These are phyloP conservation scores for Ophiostoma sp. DNA, from an alignment of 2,329 filamentous ascomycete species.

Conservation along the genomic window DNA sequence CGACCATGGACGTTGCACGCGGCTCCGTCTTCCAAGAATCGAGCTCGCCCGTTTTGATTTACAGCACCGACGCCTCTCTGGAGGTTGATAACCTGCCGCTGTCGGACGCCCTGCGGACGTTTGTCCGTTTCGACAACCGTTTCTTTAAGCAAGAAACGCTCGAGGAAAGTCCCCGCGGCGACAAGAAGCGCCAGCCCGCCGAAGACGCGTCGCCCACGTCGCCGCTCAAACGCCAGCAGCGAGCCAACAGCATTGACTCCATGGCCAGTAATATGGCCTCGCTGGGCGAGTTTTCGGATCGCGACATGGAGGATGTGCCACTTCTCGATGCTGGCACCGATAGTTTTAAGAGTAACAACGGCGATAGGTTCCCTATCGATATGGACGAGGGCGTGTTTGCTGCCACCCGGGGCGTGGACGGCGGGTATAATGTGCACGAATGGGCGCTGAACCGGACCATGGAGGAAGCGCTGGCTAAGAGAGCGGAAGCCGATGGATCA, in stretches of 20 bases:
- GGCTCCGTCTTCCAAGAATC: conserved; percentile 29
- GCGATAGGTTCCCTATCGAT: background rate
- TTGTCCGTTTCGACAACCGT: conserved; percentile 40
- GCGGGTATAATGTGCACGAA: conserved; percentile 1
- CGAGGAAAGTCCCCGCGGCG: conserved; percentile 30
- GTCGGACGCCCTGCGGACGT: conserved; percentile 36
- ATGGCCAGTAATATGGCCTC: conserved; percentile 50
- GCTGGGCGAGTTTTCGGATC: conserved; percentile 40
- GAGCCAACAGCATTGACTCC: conserved; percentile 48
- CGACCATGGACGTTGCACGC: conserved; percentile 30
- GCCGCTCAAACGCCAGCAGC: conserved; percentile 49
- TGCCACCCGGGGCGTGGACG: background rate
- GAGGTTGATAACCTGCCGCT: conserved; percentile 31
- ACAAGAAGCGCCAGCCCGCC: conserved; percentile 33
- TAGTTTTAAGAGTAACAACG: background rate
- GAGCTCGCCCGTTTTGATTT: conserved; percentile 36
- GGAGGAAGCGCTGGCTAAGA: conserved; percentile 1
- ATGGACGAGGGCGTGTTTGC: background rate
- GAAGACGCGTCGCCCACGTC: conserved; percentile 35
- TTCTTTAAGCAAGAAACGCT: conserved; percentile 38
- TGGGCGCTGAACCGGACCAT: conserved; percentile 4
- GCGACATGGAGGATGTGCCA: conserved; percentile 28
- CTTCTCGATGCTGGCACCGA: background rate
- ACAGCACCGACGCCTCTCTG: conserved; percentile 37
- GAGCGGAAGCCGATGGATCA: background rate